Conservation (phyloP, 2,329 filamentous ascomycete species). For the Lachnellula suecica region DNA sequence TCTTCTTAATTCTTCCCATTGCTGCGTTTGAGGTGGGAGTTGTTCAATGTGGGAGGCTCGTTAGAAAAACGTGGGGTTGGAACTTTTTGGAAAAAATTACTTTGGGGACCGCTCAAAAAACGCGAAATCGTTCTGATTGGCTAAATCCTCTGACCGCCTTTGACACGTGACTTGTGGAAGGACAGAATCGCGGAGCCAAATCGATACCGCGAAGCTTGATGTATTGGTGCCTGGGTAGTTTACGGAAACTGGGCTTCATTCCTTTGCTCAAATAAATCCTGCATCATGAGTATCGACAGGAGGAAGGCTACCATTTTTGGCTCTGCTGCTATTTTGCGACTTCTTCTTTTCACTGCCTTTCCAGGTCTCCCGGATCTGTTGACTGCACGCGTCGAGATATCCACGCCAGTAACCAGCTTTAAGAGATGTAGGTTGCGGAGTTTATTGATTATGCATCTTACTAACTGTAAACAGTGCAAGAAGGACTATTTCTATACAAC, state of each 20-base stretch:
- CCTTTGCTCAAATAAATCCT: slow-evolving; percentile 12
- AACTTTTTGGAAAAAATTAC: slow-evolving; percentile 39
- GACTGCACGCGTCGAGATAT: slow-evolving; percentile 91
- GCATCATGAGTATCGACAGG: slow-evolving; percentile 50
- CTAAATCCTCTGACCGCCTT: slow-evolving; percentile 9
- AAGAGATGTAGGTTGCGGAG: slow-evolving; percentile 72
- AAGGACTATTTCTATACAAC: slow-evolving; percentile 93
- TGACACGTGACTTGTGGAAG: background rate
- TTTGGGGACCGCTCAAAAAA: slow-evolving; percentile 1
- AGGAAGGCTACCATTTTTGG: slow-evolving; percentile 69
- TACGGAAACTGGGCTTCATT: slow-evolving; percentile 19
- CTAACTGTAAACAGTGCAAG: slow-evolving; percentile 66
- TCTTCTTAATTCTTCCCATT: slow-evolving; percentile 86
- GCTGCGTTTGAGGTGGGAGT: slow-evolving; percentile 31
- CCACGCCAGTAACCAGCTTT: slow-evolving; percentile 96
- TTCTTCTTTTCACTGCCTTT: slow-evolving; percentile 78
- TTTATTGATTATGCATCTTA: background rate
- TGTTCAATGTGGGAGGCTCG: slow-evolving; percentile 16
- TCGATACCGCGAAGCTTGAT: background rate
- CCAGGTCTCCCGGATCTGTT: slow-evolving; percentile 82
- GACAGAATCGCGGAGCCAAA: background rate
- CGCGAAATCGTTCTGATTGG: slow-evolving; percentile 8
- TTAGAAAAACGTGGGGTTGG: slow-evolving; percentile 16
- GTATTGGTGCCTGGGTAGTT: background rate
- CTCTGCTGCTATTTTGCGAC: slow-evolving; percentile 73